phyloP scores from a whole-genome alignment of 768 basidiomycete species.

The Phaeotremella fagi region DNA sequence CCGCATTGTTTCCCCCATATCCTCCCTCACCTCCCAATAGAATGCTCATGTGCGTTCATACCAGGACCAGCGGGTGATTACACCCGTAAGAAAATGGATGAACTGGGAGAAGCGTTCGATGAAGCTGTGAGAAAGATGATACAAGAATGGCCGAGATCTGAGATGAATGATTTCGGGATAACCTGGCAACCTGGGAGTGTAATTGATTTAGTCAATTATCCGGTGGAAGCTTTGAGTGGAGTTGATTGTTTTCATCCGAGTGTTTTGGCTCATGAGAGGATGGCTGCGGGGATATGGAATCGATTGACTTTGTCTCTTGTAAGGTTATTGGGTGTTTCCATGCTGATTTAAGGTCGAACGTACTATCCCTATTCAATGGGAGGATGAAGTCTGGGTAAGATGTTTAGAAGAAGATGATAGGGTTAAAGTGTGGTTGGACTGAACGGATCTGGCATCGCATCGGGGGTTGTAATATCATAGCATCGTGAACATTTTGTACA shows the following conservation, averaged over 20 bases:
- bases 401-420: constrained; percentile 39
- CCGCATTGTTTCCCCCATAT: constrained; percentile 35
- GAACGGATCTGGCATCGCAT: neutral
- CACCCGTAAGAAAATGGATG: constrained; percentile 40
- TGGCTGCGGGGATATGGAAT: constrained; percentile 46
- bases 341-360: constrained; percentile 21
- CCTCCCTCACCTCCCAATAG: constrained; percentile 36
- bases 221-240: constrained; percentile 31
- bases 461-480: neutral
- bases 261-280: constrained; percentile 30
- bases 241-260: constrained; percentile 46
- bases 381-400: constrained; percentile 26
- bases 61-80: constrained; percentile 41
- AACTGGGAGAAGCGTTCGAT: constrained; percentile 37
- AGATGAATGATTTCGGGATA: constrained; percentile 21
- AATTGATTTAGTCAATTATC: constrained; percentile 35
- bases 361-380: constrained; percentile 33
- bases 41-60: constrained; percentile 40
- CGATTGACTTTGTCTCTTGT: constrained; percentile 29
- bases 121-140: constrained; percentile 29
- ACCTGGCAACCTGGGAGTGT: constrained; percentile 39
- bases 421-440: constrained; percentile 5
- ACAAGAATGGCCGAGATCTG: constrained; percentile 26
- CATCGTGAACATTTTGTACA: no score
- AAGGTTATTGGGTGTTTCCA: constrained; percentile 1